phyloP scores from a whole-genome alignment of 371 early-diverging fungal species.

The Haplosporangium sp. region DNA sequence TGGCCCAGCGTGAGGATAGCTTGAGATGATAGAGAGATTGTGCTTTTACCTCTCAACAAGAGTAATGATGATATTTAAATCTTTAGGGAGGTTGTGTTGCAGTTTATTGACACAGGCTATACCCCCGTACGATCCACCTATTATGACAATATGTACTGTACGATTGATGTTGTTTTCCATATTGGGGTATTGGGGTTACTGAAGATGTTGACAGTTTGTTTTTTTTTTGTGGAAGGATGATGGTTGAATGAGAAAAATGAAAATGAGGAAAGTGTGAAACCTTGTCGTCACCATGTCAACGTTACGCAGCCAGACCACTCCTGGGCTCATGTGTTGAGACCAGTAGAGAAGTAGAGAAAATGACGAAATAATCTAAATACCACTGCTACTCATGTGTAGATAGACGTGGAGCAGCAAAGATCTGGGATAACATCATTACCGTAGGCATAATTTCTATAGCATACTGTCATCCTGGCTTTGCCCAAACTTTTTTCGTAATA shows the following conservation, averaged over 20 bases:
- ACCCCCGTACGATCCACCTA: constrained; percentile 66
- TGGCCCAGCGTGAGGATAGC: not conserved
- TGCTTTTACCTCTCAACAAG: constrained; percentile 62
- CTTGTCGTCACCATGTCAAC: not conserved
- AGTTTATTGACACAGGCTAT: constrained; percentile 62
- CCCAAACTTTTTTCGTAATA: too few species aligned
- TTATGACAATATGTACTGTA: constrained; percentile 50
- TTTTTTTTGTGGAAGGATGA: not conserved
- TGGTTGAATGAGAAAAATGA: not conserved
- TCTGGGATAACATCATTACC: too few species aligned
- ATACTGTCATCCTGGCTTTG: too few species aligned
- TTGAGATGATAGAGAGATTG: not conserved
- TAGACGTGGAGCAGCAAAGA: too few species aligned
- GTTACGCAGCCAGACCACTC: too few species aligned
- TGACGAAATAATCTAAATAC: too few species aligned
- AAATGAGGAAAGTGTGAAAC: not conserved
- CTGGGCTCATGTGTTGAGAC: too few species aligned
- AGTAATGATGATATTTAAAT: constrained; percentile 56
- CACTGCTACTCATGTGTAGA: too few species aligned
- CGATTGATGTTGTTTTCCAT: not conserved
- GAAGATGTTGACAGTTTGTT: not conserved
- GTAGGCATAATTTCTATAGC: too few species aligned
- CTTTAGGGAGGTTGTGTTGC: constrained; percentile 35
- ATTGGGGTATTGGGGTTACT: not conserved
- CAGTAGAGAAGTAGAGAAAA: too few species aligned